phyloP scores from a whole-genome alignment of 1,284 basidiomycete genomes.

The Pseudozyma pruni region DNA sequence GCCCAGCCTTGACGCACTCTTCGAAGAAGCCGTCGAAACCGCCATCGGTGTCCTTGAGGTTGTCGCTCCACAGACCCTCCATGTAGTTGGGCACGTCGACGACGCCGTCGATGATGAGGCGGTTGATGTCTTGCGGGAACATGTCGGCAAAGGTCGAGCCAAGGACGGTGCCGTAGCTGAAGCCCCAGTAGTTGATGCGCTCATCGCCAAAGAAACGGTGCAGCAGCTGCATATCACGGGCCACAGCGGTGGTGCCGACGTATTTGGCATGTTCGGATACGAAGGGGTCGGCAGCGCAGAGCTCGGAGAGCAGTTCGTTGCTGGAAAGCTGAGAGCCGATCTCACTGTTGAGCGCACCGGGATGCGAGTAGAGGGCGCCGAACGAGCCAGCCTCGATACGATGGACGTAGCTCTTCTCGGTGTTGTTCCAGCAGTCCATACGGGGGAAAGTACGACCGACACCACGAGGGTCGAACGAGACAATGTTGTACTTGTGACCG shows the following conservation, averaged over 20 bases:
- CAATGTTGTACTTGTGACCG: slow-evolving; percentile 47
- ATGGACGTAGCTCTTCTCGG: slow-evolving; percentile 32
- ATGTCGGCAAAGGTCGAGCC: slow-evolving; percentile 50
- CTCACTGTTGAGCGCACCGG: slow-evolving; percentile 32
- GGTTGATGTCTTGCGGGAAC: slow-evolving; percentile 50
- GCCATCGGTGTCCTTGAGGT: slow-evolving; percentile 37
- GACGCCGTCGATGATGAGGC: slow-evolving; percentile 52
- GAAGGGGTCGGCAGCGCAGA: slow-evolving; percentile 30
- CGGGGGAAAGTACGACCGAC: slow-evolving; percentile 43
- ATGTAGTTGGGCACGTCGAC: slow-evolving; percentile 52
- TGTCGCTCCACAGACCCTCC: slow-evolving; percentile 36
- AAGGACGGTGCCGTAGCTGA: slow-evolving; percentile 56
- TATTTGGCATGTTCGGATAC: slow-evolving; percentile 23
- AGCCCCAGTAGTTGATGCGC: slow-evolving; percentile 50
- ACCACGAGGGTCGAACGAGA: slow-evolving; percentile 53
- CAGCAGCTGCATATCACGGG: slow-evolving; percentile 49
- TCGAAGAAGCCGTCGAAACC: slow-evolving; percentile 40
- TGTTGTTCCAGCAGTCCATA: slow-evolving; percentile 50
- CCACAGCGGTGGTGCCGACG: slow-evolving; percentile 45
- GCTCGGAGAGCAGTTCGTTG: slow-evolving; percentile 19
- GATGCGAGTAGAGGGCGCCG: slow-evolving; percentile 35
- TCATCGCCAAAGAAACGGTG: slow-evolving; percentile 46
- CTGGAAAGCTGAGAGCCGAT: slow-evolving; percentile 29
- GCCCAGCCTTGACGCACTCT: slow-evolving; percentile 44
- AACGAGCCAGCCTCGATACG: slow-evolving; percentile 27